These are phyloP conservation scores for Xerocomus spinulosus DNA, from an alignment of 768 basidiomycete genomes.

Conservation along the genomic window DNA sequence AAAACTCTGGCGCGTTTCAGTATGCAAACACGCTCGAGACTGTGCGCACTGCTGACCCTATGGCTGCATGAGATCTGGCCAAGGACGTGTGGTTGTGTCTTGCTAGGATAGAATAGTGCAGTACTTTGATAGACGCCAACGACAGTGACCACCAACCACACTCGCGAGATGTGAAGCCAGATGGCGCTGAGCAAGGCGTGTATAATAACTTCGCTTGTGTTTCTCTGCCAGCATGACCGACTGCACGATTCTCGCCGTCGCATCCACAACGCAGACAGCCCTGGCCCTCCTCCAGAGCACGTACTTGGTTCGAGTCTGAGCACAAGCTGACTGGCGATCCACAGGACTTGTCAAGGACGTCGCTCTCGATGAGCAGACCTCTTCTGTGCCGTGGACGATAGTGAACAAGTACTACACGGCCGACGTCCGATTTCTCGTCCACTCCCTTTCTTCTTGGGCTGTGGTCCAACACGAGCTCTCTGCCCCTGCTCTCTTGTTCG, in stretches of 20 bases:
- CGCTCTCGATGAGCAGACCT: conserved; percentile 14
- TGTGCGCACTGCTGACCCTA: conserved; percentile 6
- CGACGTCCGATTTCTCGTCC: conserved; percentile 61
- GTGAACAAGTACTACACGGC: conserved; percentile 80
- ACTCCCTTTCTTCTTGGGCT: conserved; percentile 41
- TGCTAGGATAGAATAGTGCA: too few relatives aligned
- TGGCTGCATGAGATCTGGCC: conserved; percentile 12
- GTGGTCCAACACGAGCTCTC: conserved; percentile 33
- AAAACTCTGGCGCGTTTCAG: conserved; percentile 78
- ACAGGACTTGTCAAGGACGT: conserved; percentile 21
- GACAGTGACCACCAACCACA: too few relatives aligned
- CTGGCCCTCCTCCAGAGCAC: conserved; percentile 24
- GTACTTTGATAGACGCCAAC: too few relatives aligned
- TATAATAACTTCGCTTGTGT: neutral
- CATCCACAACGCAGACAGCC: conserved; percentile 16
- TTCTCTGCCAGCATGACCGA: conserved; percentile 8
- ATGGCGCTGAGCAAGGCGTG: too few relatives aligned
- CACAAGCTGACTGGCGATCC: conserved; percentile 15
- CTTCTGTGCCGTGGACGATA: conserved; percentile 65
- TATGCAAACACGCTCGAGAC: conserved; percentile 55
- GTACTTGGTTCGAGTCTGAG: conserved; percentile 3
- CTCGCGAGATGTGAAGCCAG: too few relatives aligned
- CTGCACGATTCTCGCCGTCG: conserved; percentile 27
- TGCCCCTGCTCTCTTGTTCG: conserved; percentile 69
- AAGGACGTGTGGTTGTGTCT: neutral